These are phyloP conservation scores for Colletotrichum filicis DNA, from an alignment of 2,329 filamentous ascomycete genomes.

Conservation along the genomic window DNA sequence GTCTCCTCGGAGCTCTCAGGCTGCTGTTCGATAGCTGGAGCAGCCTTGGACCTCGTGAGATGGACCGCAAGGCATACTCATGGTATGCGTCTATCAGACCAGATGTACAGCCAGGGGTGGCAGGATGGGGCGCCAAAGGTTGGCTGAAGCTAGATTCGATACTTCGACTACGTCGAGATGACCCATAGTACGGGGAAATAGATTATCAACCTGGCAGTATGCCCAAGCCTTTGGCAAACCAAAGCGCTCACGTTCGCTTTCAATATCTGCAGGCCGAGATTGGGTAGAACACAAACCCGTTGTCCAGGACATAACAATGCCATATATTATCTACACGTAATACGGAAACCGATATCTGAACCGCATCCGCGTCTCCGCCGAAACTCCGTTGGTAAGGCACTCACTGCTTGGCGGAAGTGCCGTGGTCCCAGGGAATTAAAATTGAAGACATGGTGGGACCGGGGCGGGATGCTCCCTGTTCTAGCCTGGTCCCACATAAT, in stretches of 20 bases:
- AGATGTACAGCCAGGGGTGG: slow-evolving; percentile 77
- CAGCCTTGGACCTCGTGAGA: slow-evolving; percentile 70
- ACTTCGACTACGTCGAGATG: slow-evolving; percentile 64
- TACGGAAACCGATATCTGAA: neutral
- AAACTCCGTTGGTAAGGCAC: too few species aligned
- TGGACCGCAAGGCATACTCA: slow-evolving; percentile 81
- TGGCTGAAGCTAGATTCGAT: slow-evolving; percentile 74
- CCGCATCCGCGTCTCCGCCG: too few species aligned
- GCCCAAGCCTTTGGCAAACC: neutral
- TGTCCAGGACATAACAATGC: neutral
- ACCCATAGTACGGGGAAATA: neutral
- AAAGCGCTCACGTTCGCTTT: neutral
- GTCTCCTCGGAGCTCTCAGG: slow-evolving; percentile 77
- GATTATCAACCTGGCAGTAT: neutral
- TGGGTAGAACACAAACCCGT: neutral
- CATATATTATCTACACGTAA: neutral
- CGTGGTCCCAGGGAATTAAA: too few species aligned
- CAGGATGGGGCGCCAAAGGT: slow-evolving; percentile 88
- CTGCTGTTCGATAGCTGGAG: slow-evolving; percentile 81
- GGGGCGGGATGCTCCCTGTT: too few species aligned
- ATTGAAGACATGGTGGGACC: too few species aligned
- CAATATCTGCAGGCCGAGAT: neutral
- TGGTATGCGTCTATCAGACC: slow-evolving; percentile 86
- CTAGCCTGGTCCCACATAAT: too few species aligned
- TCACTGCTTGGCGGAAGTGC: too few species aligned